These are phyloP conservation scores for Trichoderma harzianum DNA, from an alignment of 2,329 filamentous ascomycete genomes.

Conservation along the genomic window DNA sequence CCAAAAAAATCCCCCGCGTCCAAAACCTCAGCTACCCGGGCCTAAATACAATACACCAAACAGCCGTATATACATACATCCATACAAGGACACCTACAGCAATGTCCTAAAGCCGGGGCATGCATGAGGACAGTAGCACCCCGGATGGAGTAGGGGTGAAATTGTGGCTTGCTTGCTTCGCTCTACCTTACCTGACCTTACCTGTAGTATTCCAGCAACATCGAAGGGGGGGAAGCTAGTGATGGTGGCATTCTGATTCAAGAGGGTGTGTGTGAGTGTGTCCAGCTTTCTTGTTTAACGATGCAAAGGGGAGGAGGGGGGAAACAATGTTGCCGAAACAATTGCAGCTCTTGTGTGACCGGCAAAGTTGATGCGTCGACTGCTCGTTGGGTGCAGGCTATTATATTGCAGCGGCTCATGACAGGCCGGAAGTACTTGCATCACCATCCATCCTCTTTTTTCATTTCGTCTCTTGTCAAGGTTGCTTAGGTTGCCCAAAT, in stretches of 20 bases:
- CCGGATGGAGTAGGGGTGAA: constrained; percentile 1
- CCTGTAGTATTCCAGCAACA: background rate
- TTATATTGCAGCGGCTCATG: background rate
- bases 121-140: background rate
- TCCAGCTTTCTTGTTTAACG: background rate
- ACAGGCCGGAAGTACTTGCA: constrained; percentile 5
- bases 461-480: background rate
- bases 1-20: background rate
- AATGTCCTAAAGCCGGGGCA: background rate
- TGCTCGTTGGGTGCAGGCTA: background rate
- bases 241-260: background rate
- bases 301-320: background rate
- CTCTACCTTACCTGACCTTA: no score
- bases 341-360: background rate
- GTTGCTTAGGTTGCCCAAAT: background rate
- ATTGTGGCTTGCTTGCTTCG: background rate
- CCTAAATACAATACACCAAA: background rate
- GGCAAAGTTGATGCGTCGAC: background rate
- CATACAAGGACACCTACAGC: background rate
- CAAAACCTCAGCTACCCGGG: background rate
- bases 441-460: background rate
- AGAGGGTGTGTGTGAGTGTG: background rate
- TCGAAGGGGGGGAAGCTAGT: background rate
- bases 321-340: background rate
- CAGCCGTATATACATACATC: background rate